phyloP scores from a whole-genome alignment of 1,139 yeast genomes.

The Debaryomyces robertsiae region DNA sequence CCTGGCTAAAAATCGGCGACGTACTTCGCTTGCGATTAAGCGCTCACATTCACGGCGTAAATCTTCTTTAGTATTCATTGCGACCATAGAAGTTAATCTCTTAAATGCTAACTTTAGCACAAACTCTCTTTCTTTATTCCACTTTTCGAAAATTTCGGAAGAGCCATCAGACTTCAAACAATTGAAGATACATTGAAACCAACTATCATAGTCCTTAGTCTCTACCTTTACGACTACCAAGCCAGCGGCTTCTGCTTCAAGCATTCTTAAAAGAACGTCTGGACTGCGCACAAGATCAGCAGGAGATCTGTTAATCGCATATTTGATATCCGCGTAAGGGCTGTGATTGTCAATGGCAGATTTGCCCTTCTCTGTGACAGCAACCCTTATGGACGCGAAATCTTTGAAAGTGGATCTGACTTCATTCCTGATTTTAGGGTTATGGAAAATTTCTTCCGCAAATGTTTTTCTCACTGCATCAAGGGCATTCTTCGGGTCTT shows the following conservation, averaged over 20 bases:
- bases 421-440: constrained; percentile 77
- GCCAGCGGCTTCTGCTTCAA: constrained; percentile 82
- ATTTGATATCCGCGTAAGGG: constrained; percentile 87
- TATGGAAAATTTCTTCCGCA: constrained; percentile 79
- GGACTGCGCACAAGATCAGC: constrained; percentile 74
- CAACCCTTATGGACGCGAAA: constrained; percentile 71
- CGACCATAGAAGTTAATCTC: constrained; percentile 66
- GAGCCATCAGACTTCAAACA: constrained; percentile 80
- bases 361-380: constrained; percentile 85
- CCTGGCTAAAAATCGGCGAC: constrained; percentile 66
- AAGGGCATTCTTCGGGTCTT: constrained; percentile 63
- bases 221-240: constrained; percentile 50
- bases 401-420: constrained; percentile 70
- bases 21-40: constrained; percentile 66
- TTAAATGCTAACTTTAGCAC: constrained; percentile 70
- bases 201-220: constrained; percentile 42
- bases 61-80: constrained; percentile 81
- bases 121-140: constrained; percentile 78
- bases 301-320: constrained; percentile 80
- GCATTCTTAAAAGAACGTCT: constrained; percentile 82
- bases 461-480: constrained; percentile 75
- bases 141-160: constrained; percentile 74
- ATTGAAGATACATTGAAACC: constrained; percentile 53
- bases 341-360: constrained; percentile 77
- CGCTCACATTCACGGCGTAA: constrained; percentile 78